A percentile compares a stretch with the other conserved stretches of the same genome.
phyloP scores from a whole-genome alignment of 352 stramenopile species.

The Phytophthora ohioensis region DNA sequence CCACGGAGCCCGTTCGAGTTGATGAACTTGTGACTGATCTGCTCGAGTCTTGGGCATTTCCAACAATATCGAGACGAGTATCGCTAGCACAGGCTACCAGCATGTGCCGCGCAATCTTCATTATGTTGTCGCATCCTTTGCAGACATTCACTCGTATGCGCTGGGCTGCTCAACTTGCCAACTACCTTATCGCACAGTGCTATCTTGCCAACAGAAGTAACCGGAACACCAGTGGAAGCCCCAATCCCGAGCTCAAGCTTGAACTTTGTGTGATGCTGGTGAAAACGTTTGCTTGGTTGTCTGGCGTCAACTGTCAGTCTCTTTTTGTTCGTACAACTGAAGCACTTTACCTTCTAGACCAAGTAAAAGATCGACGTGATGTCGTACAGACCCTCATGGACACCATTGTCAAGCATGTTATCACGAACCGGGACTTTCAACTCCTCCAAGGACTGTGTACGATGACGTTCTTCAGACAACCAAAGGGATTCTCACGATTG shows the following conservation, averaged over 20 bases:
- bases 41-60: conserved; percentile 66
- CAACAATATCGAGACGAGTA: conserved; percentile 54
- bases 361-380: conserved; percentile 62
- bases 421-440: conserved; percentile 51
- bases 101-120: conserved; percentile 68
- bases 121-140: conserved; percentile 75
- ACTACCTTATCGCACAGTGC: conserved; percentile 72
- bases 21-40: conserved; percentile 62
- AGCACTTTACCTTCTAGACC: conserved; percentile 68
- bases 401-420: conserved; percentile 48
- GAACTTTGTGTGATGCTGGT: conserved; percentile 73
- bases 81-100: conserved; percentile 58
- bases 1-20: conserved; percentile 61
- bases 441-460: conserved; percentile 65
- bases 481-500: conserved; percentile 43
- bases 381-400: conserved; percentile 55
- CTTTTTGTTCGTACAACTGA: conserved; percentile 67
- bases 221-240: conserved; percentile 2
- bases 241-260: conserved; percentile 45
- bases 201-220: conserved; percentile 56
- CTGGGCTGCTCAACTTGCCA: conserved; percentile 49
- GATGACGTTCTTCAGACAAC: conserved; percentile 51
- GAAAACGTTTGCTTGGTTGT: conserved; percentile 65
- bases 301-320: conserved; percentile 48
- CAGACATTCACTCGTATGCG: conserved; percentile 62